Conservation (phyloP, 495 filamentous ascomycete species). For the Neurospora sp. region DNA sequence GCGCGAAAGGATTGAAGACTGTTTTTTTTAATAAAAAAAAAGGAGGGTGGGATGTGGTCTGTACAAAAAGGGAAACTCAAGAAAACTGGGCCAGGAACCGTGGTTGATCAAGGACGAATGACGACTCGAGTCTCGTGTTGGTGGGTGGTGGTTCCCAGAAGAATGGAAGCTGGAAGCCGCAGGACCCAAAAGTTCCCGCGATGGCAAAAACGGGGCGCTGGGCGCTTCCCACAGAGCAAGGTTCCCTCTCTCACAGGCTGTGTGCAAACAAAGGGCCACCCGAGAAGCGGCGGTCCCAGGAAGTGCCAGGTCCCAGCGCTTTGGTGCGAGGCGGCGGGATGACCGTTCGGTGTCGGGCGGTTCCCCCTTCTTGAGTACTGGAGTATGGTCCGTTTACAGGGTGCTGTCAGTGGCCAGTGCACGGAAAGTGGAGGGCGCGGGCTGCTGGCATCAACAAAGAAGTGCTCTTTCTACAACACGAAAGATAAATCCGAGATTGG, state of each 20-base stretch:
- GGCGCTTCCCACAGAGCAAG: neutral
- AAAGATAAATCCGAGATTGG: neutral
- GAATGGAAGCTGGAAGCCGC: neutral
- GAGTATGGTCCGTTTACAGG: neutral
- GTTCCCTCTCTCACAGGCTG: neutral
- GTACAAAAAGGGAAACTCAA: neutral
- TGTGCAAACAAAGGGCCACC: neutral
- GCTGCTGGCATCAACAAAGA: neutral
- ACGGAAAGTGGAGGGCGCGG: neutral
- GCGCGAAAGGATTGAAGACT: neutral
- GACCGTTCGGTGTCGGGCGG: neutral
- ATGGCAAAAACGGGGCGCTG: neutral
- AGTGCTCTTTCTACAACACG: neutral
- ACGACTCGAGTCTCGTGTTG: neutral
- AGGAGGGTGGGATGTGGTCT: neutral
- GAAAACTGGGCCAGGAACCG: neutral
- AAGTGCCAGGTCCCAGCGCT: neutral
- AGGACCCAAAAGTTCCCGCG: neutral
- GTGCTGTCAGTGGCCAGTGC: neutral
- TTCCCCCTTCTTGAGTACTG: neutral
- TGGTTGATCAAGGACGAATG: neutral
- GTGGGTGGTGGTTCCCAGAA: neutral
- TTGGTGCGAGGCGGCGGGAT: neutral
- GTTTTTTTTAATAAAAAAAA: neutral
- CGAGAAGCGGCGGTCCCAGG: neutral